These are phyloP conservation scores for Oryza longistaminata DNA, from an alignment of 176 grass and related monocot species.

Conservation along the genomic window DNA sequence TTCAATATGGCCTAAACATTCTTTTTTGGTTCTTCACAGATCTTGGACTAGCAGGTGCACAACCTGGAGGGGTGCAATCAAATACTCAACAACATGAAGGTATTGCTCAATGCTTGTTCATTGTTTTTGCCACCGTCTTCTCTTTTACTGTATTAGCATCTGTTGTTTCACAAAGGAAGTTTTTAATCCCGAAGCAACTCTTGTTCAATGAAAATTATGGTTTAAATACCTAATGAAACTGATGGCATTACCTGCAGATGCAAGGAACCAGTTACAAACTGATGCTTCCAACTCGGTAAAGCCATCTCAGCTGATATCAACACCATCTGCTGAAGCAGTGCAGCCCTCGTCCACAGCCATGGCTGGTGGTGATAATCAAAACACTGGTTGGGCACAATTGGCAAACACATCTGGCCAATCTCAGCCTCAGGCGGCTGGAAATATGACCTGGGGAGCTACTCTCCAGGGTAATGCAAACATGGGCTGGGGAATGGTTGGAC, in stretches of 20 bases:
- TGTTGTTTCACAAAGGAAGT: slow-evolving; percentile 23
- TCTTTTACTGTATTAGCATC: not conserved
- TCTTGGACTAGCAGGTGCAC: slow-evolving; percentile 34
- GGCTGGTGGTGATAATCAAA: slow-evolving; percentile 49
- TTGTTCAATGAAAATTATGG: not conserved
- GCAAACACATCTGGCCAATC: slow-evolving; percentile 51
- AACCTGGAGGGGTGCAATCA: slow-evolving; percentile 35
- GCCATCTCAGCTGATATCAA: slow-evolving; percentile 39
- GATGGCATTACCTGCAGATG: slow-evolving; percentile 36
- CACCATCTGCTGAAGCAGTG: slow-evolving; percentile 39
- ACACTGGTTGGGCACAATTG: slow-evolving; percentile 50
- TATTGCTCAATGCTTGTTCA: slow-evolving; percentile 31
- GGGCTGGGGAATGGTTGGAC: slow-evolving; percentile 53
- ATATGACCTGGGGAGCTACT: slow-evolving; percentile 57
- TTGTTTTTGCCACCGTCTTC: not conserved
- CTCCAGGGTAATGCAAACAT: slow-evolving; percentile 65
- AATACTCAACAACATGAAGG: slow-evolving; percentile 50
- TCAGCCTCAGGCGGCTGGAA: slow-evolving; percentile 53
- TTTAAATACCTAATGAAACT: slow-evolving; percentile 18
- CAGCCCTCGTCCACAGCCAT: slow-evolving; percentile 30
- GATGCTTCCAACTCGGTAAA: slow-evolving; percentile 41
- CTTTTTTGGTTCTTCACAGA: slow-evolving; percentile 28
- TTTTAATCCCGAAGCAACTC: slow-evolving; percentile 23
- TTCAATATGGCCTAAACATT: slow-evolving; percentile 27
- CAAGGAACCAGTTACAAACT: slow-evolving; percentile 45